Base-by-base conservation (phyloP, 176 grass and related monocot genomes). In the Ananas comosus region DNA sequence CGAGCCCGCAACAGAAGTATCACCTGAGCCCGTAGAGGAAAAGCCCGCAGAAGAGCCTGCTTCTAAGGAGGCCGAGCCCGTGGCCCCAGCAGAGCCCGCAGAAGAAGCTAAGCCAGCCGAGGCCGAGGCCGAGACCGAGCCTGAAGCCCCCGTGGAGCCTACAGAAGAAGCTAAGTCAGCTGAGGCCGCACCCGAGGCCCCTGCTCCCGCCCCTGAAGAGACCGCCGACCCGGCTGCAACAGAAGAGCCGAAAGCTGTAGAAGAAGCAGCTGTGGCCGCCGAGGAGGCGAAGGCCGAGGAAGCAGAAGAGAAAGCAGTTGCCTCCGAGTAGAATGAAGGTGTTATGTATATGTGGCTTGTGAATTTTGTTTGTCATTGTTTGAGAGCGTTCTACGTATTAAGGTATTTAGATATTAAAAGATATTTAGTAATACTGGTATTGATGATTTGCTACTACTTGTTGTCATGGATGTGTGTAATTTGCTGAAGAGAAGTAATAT, bases 181-280 rank as follows among this genome's bases (percentile, higher is more conserved):
- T 8, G 66, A 64, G 53, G 52, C 76, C 16, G 67, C 70, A 11
- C 76, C 76, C 13, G 67, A 79, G 56, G 58, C 68, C 50, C 77
- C 77, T 0, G 76, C 47, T 10, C 16, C 66, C 1, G 52, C 66
- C 48, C 1, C 75, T 12, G 65, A 50, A 47, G 75, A 78, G 68
- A 59, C 28, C 11, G 21, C 67, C 70, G 67, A 79, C 68, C 48
- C 76, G 4, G 67, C 64, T 21, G 51, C 54, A 6, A 48, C 33
- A 42, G 68, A 71, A 29, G 77, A 71, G 10, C 66, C 1, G 56
- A 13, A 8, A 18, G 48, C 56, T 10, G 77, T 64, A 58, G 12
- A 57, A 4, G 48, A 16, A 1, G 76, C 57, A 24, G n/a, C 29
- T 9, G 58, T 17, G 24, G 54, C 54, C 13, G 54, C 54, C 16